A percentile compares a stretch with the other conserved stretches of the same genome.
Conservation (phyloP, 2,329 filamentous ascomycete species). For the Dactylonectria estremocensis region DNA sequence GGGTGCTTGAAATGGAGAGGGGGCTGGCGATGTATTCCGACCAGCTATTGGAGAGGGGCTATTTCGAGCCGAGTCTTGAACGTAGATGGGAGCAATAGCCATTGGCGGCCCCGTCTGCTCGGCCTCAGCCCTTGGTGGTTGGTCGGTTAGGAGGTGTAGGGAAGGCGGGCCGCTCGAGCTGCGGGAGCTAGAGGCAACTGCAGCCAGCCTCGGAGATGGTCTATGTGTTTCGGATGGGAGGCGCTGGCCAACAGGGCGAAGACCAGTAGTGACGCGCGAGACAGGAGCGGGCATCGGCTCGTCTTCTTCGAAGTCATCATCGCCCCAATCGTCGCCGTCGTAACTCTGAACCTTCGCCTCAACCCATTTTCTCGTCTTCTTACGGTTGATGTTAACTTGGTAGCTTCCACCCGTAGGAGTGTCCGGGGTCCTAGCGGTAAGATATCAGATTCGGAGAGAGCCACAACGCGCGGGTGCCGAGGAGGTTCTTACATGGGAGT, state of each 20-base stretch:
- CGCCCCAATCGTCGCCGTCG: slow-evolving; percentile 95
- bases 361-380: slow-evolving; percentile 95
- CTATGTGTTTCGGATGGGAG: slow-evolving; percentile 47
- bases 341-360: slow-evolving; percentile 90
- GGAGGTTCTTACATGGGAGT: slow-evolving; percentile 46
- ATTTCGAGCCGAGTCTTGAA: slow-evolving; percentile 34
- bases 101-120: slow-evolving; percentile 13
- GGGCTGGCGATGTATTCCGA: slow-evolving; percentile 40
- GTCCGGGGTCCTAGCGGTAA: slow-evolving; percentile 47
- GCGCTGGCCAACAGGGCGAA: slow-evolving; percentile 51
- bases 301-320: slow-evolving; percentile 74
- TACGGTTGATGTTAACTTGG: slow-evolving; percentile 88
- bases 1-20: slow-evolving; percentile 27
- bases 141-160: slow-evolving; percentile 47
- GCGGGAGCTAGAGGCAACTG: slow-evolving; percentile 44
- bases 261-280: slow-evolving; percentile 46
- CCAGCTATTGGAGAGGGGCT: slow-evolving; percentile 33
- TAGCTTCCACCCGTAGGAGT: slow-evolving; percentile 65
- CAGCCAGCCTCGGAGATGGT: slow-evolving; percentile 44
- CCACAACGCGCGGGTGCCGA: neutral
- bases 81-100: slow-evolving; percentile 11
- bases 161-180: slow-evolving; percentile 46
- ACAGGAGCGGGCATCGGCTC: slow-evolving; percentile 58
- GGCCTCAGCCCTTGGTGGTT: slow-evolving; percentile 21
- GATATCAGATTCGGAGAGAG: slow-evolving; percentile 30